A percentile compares a stretch with the other conserved stretches of the same genome.
Conservation (phyloP, 768 basidiomycete genomes). For the Tylopilus felleus region DNA sequence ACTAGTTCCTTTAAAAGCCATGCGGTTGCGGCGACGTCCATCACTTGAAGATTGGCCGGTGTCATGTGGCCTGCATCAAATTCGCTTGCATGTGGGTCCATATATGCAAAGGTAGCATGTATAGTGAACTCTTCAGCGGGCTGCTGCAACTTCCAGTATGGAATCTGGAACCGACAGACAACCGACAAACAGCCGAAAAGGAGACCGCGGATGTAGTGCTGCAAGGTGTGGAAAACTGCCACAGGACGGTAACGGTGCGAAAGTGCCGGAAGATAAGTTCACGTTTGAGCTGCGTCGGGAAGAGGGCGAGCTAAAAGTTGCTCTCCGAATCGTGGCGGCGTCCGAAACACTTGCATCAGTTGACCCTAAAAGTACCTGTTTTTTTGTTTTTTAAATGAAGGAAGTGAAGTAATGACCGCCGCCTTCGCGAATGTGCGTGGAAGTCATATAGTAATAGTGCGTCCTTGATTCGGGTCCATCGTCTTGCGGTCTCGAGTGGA, state of each 20-base stretch:
- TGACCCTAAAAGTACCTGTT: background rate
- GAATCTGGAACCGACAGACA: too few species aligned
- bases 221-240: background rate
- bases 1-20: background rate
- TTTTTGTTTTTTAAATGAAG: background rate
- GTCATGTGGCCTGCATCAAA: slow-evolving; percentile 1
- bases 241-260: slow-evolving; percentile 2
- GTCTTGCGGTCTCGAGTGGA: background rate
- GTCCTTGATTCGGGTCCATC: background rate
- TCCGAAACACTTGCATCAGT: slow-evolving; percentile 1
- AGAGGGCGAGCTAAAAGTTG: background rate
- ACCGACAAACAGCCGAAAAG: background rate
- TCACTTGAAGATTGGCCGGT: background rate
- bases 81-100: background rate
- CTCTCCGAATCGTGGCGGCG: background rate
- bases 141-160: background rate
- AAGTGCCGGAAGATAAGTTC: slow-evolving; percentile 2
- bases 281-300: background rate
- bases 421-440: slow-evolving; percentile 7
- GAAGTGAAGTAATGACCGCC: slow-evolving; percentile 11
- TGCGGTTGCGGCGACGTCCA: slow-evolving; percentile 1
- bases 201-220: background rate
- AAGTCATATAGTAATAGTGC: slow-evolving; percentile 3
- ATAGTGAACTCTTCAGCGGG: background rate
- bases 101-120: background rate